Percentiles rank a stretch among this genome's conserved stretches.
phyloP scores from a whole-genome alignment of 2,329 filamentous ascomycete species.

The Pseudomassariella vexata region DNA sequence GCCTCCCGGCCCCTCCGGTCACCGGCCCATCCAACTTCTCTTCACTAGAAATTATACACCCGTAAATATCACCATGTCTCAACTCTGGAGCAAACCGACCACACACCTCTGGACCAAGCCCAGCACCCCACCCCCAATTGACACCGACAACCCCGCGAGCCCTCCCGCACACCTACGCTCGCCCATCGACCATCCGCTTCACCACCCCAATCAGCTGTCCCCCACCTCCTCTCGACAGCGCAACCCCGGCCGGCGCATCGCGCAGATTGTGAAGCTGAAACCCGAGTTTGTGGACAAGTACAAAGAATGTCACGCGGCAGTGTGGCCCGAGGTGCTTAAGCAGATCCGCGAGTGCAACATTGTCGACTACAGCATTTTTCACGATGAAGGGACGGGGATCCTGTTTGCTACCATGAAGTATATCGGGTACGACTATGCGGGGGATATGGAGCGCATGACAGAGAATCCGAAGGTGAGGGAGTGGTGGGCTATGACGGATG shows the following conservation, averaged over 20 bases:
- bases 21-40: no score
- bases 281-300: constrained; percentile 62
- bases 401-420: constrained; percentile 77
- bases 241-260: constrained; percentile 52
- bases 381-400: constrained; percentile 55
- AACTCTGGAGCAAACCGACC: constrained; percentile 15
- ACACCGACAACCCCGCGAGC: no score
- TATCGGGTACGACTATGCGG: constrained; percentile 64
- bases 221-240: constrained; percentile 21
- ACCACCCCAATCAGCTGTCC: constrained; percentile 11
- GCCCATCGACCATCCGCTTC: no score
- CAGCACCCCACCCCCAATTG: background rate
- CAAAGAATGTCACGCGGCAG: constrained; percentile 65
- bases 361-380: constrained; percentile 70
- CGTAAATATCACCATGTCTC: constrained; percentile 8
- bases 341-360: constrained; percentile 75
- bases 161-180: no score
- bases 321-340: constrained; percentile 72
- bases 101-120: no score
- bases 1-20: no score
- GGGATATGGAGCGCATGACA: constrained; percentile 71
- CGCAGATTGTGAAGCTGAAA: constrained; percentile 68
- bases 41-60: no score
- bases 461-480: constrained; percentile 66
- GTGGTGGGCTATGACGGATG: constrained; percentile 80